Percentiles rank a stretch among this genome's conserved stretches.
These are phyloP conservation scores for Fibroporia radiculosa DNA, from an alignment of 768 basidiomycete species.

Conservation along the genomic window DNA sequence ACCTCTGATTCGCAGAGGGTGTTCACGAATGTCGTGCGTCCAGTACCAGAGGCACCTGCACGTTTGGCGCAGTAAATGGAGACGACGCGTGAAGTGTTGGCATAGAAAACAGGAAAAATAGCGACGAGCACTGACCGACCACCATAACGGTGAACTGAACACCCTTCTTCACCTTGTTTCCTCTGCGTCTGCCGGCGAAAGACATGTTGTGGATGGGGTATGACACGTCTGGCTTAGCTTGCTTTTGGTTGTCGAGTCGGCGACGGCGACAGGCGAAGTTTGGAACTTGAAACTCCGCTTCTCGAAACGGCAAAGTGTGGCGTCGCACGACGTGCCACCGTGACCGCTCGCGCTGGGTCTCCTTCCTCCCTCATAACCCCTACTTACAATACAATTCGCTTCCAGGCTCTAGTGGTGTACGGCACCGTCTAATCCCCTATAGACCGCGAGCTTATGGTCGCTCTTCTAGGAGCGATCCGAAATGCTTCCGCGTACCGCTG, in stretches of 20 bases:
- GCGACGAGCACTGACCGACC: slow-evolving; percentile 61
- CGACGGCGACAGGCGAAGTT: slow-evolving; percentile 11
- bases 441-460: slow-evolving; percentile 10
- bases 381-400: too few species aligned
- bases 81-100: slow-evolving; percentile 11
- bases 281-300: slow-evolving; percentile 22
- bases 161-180: slow-evolving; percentile 98
- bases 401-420: too few species aligned
- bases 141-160: slow-evolving; percentile 98
- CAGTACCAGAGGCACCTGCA: slow-evolving; percentile 92
- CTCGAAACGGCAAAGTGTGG: slow-evolving; percentile 1
- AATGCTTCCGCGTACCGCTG: slow-evolving; percentile 5
- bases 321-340: not conserved
- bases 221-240: slow-evolving; percentile 14
- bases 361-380: not conserved
- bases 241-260: slow-evolving; percentile 13
- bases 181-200: slow-evolving; percentile 78
- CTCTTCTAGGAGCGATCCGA: slow-evolving; percentile 10
- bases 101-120: slow-evolving; percentile 7
- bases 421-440: too few species aligned
- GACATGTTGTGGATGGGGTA: slow-evolving; percentile 43
- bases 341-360: not conserved
- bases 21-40: slow-evolving; percentile 98
- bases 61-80: not conserved
- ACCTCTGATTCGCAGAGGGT: slow-evolving; percentile 97